Percentiles rank a stretch among this genome's conserved stretches.
Evolutionary conservation across 140 eudicot species (phyloP).

Genomic region (Bidens hawaiensis): DNA sequence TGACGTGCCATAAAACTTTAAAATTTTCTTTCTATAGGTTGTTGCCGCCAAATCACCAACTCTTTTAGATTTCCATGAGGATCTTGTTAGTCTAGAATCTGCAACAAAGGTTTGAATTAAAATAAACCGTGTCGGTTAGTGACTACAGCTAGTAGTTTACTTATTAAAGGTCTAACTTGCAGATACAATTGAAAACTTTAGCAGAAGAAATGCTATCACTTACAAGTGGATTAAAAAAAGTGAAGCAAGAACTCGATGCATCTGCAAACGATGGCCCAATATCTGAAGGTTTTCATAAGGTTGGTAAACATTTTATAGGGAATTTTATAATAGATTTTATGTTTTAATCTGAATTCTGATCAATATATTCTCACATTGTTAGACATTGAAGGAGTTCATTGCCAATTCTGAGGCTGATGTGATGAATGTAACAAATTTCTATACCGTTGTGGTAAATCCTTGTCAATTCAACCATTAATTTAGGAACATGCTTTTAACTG

Average conservation of each 20-base stretch:
- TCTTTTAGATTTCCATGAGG: slow-evolving; percentile 71
- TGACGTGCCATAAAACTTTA: background rate
- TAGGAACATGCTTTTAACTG: background rate
- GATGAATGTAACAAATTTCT: slow-evolving; percentile 42
- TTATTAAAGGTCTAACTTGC: slow-evolving; percentile 20
- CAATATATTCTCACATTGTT: slow-evolving; percentile 9
- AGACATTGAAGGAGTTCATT: slow-evolving; percentile 67
- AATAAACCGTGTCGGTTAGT: background rate
- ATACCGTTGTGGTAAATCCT: slow-evolving; percentile 54
- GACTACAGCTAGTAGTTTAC: slow-evolving; percentile 2
- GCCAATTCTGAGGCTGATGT: slow-evolving; percentile 54
- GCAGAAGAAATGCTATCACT: slow-evolving; percentile 97
- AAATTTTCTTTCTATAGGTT: slow-evolving; percentile 34
- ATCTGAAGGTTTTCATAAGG: slow-evolving; percentile 65
- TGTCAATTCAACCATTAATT: background rate
- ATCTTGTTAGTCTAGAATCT: slow-evolving; percentile 73
- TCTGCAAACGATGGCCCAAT: slow-evolving; percentile 90
- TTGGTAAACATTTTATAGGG: slow-evolving; percentile 13
- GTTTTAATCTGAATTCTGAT: slow-evolving; percentile 1
- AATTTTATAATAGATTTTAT: background rate
- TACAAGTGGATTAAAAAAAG: slow-evolving; percentile 67
- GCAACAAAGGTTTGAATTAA: slow-evolving; percentile 63
- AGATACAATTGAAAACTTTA: slow-evolving; percentile 77
- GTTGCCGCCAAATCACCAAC: slow-evolving; percentile 60
- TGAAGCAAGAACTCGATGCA: slow-evolving; percentile 67